A percentile compares a stretch with the other conserved stretches of the same genome.
phyloP scores from a whole-genome alignment of 2,329 filamentous ascomycete species.

The Pseudogymnoascus sp. region DNA sequence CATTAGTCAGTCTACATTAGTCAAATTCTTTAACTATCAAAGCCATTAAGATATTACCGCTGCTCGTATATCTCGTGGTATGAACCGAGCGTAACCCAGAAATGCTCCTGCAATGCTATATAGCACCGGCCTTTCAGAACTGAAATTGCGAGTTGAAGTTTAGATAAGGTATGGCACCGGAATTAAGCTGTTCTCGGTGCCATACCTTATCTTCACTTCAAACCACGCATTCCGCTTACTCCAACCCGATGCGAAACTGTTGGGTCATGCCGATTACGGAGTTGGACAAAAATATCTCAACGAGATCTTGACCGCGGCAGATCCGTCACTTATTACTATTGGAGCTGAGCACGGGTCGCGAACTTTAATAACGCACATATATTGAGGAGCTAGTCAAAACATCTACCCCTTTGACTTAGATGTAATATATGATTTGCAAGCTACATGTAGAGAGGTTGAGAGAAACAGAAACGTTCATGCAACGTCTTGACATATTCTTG shows the following conservation, averaged over 20 bases:
- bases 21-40: too few species aligned
- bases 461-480: background rate
- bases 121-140: background rate
- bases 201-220: background rate
- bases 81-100: background rate
- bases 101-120: background rate
- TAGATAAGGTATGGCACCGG: background rate
- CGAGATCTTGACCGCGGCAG: background rate
- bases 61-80: background rate
- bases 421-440: background rate
- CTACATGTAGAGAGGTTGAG: background rate
- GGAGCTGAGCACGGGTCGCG: background rate
- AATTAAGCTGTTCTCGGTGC: too few species aligned
- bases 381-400: background rate
- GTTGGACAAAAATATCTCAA: background rate
- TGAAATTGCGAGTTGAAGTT: background rate
- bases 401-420: background rate
- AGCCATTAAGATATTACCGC: too few species aligned
- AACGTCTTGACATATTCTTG: background rate
- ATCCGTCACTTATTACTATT: background rate
- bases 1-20: too few species aligned
- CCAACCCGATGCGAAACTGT: background rate
- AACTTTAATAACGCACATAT: background rate
- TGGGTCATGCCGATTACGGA: background rate
- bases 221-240: background rate